Percentiles rank a stretch among this genome's conserved stretches.
Evolutionary conservation across 169 alveolate species (phyloP).

Genomic region (Plasmodium coatneyi): DNA sequence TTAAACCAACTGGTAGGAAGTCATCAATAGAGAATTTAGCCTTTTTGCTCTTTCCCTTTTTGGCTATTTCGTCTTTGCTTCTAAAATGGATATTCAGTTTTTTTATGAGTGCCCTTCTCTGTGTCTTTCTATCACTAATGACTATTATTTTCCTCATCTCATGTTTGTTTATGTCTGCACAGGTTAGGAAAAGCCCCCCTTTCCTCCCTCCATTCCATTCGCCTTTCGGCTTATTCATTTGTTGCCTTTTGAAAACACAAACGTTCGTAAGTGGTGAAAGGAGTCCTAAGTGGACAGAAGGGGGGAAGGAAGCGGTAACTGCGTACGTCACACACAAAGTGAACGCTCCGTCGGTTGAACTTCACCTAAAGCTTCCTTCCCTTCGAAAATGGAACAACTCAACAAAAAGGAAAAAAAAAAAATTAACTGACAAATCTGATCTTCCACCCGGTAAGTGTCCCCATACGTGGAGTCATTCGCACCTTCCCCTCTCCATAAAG

Average conservation of each 20-base stretch:
- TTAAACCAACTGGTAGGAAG: conserved; percentile 46
- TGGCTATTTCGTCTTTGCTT: not conserved
- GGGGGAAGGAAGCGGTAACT: not conserved
- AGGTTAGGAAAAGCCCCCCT: not conserved
- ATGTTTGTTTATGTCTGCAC: conserved; percentile 21
- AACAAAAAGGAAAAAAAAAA: not conserved
- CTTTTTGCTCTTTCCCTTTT: not conserved
- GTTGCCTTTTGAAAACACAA: not conserved
- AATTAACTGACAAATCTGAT: not conserved
- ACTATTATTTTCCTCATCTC: conserved; percentile 59
- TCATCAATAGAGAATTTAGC: not conserved
- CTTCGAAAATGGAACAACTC: not conserved
- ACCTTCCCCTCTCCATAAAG: not conserved
- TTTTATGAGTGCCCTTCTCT: conserved; percentile 3
- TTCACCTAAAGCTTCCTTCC: not conserved
- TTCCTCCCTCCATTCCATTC: conserved; percentile 12
- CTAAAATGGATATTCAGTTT: conserved; percentile 22
- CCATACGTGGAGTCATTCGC: not conserved
- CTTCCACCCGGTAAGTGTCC: not conserved
- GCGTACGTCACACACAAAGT: not conserved
- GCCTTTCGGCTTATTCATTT: not conserved
- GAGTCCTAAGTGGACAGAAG: too few species aligned
- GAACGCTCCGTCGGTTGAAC: not conserved
- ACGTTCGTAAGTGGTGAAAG: not conserved
- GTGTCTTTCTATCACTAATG: conserved; percentile 21